phyloP scores from a whole-genome alignment of 176 grass and related monocot species.

The Aegilops longissima region DNA sequence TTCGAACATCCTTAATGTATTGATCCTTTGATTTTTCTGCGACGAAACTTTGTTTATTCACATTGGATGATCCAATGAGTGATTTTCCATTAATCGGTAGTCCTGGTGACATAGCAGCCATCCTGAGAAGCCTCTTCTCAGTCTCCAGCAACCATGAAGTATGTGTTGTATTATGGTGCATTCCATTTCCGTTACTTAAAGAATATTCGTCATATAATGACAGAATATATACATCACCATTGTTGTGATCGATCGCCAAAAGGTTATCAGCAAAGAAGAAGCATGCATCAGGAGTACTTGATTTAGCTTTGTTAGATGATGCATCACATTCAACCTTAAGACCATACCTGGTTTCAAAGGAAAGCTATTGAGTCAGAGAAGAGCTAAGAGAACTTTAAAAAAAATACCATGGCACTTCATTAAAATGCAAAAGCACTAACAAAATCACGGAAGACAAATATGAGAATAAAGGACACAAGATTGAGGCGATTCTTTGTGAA shows the following conservation, averaged over 20 bases:
- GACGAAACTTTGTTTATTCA: conserved; percentile 54
- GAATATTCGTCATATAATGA: conserved; percentile 49
- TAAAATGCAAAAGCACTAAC: background rate
- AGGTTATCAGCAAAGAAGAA: conserved; percentile 89
- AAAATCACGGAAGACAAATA: background rate
- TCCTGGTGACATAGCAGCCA: conserved; percentile 42
- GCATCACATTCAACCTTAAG: conserved; percentile 96
- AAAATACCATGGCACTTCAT: background rate
- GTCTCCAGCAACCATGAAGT: conserved; percentile 71
- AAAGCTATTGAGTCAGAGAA: background rate
- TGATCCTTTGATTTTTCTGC: conserved; percentile 79
- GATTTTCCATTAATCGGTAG: conserved; percentile 31
- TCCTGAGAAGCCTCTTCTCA: conserved; percentile 69
- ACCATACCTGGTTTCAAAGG: conserved; percentile 60
- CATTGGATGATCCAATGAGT: conserved; percentile 27
- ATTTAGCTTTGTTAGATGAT: conserved; percentile 73
- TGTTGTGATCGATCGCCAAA: conserved; percentile 72
- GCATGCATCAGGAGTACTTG: conserved; percentile 90
- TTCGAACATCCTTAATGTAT: conserved; percentile 79
- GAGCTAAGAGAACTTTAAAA: background rate
- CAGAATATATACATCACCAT: conserved; percentile 83
- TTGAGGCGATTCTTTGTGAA: background rate
- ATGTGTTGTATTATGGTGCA: conserved; percentile 23
- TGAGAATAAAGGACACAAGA: background rate
- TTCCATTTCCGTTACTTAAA: conserved; percentile 35